Conservation (phyloP, 2,329 filamentous ascomycete genomes). For the Trichophyton schoenleinii region DNA sequence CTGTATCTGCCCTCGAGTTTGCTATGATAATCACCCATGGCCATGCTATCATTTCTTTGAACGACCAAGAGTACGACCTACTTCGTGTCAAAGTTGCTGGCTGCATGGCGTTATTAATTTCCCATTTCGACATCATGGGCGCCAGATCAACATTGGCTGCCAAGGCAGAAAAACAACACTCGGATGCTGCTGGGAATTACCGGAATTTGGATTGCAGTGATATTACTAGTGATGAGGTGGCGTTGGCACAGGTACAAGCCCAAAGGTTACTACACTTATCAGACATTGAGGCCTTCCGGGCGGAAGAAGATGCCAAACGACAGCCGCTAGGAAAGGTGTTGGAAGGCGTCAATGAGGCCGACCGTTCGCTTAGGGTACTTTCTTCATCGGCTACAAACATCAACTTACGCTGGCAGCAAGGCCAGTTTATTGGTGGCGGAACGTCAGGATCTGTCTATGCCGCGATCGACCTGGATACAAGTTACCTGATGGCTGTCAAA, state of each 20-base stretch:
- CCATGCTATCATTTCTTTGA: slow-evolving; percentile 81
- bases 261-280: slow-evolving; percentile 62
- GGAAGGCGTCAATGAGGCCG: slow-evolving; percentile 89
- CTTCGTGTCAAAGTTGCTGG: slow-evolving; percentile 82
- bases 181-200: slow-evolving; percentile 66
- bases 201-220: slow-evolving; percentile 65
- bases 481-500: slow-evolving; percentile 95
- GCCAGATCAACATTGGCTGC: slow-evolving; percentile 86
- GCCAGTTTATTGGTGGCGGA: slow-evolving; percentile 92
- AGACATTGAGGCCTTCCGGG: slow-evolving; percentile 64
- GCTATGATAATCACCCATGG: slow-evolving; percentile 95
- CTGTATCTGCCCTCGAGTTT: slow-evolving; percentile 87
- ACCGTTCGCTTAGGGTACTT: slow-evolving; percentile 84
- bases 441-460: slow-evolving; percentile 97
- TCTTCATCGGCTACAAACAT: slow-evolving; percentile 92
- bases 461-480: slow-evolving; percentile 91
- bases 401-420: slow-evolving; percentile 93
- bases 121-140: slow-evolving; percentile 98
- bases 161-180: slow-evolving; percentile 79
- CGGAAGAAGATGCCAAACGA: slow-evolving; percentile 68
- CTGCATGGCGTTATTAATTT: slow-evolving; percentile 94
- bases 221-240: slow-evolving; percentile 71
- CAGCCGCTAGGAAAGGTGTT: slow-evolving; percentile 81
- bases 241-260: slow-evolving; percentile 58
- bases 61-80: slow-evolving; percentile 72